Conservation (phyloP, 306 rosid species). For the Quercus variabilis region DNA sequence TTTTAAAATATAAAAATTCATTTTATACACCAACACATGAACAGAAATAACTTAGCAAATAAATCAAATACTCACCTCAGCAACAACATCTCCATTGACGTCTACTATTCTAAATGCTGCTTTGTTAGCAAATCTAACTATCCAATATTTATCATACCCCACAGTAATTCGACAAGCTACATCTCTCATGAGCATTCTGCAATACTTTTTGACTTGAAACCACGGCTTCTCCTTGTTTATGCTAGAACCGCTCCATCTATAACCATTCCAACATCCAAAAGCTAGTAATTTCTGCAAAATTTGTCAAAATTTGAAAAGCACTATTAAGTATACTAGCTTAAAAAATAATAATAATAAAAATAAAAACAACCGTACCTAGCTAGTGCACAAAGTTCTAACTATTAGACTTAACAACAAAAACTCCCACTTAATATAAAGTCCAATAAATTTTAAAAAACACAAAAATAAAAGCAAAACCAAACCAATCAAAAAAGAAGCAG, state of each 20-base stretch:
- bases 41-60: neutral
- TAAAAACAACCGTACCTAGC: neutral
- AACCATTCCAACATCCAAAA: conserved; percentile 78
- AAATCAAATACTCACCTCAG: conserved; percentile 50
- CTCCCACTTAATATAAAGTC: too few species aligned
- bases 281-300: conserved; percentile 50
- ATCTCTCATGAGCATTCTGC: conserved; percentile 34
- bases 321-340: neutral
- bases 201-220: conserved; percentile 58
- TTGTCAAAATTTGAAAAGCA: neutral
- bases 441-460: too few species aligned
- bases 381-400: neutral
- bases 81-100: conserved; percentile 47
- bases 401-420: too few species aligned
- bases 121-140: conserved; percentile 42
- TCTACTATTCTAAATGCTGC: conserved; percentile 45
- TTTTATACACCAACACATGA: too few species aligned
- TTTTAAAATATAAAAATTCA: too few species aligned
- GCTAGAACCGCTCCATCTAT: conserved; percentile 25
- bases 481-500: too few species aligned
- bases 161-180: conserved; percentile 51
- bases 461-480: too few species aligned
- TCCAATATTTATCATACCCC: conserved; percentile 45
- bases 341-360: neutral
- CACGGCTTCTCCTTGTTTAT: conserved; percentile 37